Percentiles rank a stretch among this genome's conserved stretches.
Evolutionary conservation across 495 filamentous ascomycete species (phyloP).

Genomic region (Zalerion maritima): DNA sequence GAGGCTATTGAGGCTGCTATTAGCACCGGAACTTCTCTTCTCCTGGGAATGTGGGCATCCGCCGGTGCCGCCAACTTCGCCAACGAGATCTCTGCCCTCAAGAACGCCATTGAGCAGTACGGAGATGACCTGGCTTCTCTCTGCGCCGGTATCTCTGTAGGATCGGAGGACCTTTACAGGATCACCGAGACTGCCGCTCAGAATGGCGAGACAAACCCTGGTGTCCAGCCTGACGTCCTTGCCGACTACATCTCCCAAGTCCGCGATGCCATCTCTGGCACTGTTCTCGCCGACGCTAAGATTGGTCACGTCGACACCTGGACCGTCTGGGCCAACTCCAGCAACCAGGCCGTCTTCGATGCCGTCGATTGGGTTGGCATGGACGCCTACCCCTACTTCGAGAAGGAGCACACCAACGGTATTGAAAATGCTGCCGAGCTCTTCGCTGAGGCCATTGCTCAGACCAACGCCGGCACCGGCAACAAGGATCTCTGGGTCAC

Average conservation of each 20-base stretch:
- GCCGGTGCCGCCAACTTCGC: slow-evolving; percentile 45
- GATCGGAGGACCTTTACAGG: slow-evolving; percentile 83
- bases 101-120: slow-evolving; percentile 45
- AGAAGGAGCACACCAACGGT: slow-evolving; percentile 51
- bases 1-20: slow-evolving; percentile 69
- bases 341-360: slow-evolving; percentile 56
- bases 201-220: slow-evolving; percentile 27
- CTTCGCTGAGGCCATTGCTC: slow-evolving; percentile 46
- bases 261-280: slow-evolving; percentile 41
- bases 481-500: slow-evolving; percentile 76
- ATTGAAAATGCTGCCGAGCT: slow-evolving; percentile 45
- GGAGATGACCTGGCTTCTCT: slow-evolving; percentile 44
- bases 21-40: slow-evolving; percentile 49
- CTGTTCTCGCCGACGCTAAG: slow-evolving; percentile 35
- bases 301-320: slow-evolving; percentile 90
- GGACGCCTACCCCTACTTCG: slow-evolving; percentile 63
- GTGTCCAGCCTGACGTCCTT: slow-evolving; percentile 42
- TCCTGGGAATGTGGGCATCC: slow-evolving; percentile 69
- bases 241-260: slow-evolving; percentile 53
- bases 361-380: slow-evolving; percentile 64
- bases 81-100: slow-evolving; percentile 57
- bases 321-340: slow-evolving; percentile 65
- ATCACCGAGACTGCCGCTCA: slow-evolving; percentile 40
- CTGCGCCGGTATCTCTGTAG: slow-evolving; percentile 77
- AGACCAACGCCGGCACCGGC: slow-evolving; percentile 40